Conservation (phyloP, 2,329 filamentous ascomycete genomes). For the Podosphaera aphanis region DNA sequence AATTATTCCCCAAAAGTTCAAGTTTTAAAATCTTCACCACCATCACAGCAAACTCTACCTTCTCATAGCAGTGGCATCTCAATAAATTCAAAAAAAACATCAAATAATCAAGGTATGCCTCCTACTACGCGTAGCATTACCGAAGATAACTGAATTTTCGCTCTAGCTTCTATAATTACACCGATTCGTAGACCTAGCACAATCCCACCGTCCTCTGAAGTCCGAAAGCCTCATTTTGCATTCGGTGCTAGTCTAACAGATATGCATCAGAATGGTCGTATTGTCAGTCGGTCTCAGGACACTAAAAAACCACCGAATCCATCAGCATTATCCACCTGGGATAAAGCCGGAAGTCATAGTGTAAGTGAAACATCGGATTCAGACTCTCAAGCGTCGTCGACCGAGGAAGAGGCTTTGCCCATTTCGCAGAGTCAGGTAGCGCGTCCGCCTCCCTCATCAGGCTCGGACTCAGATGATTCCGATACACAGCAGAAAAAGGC, state of each 20-base stretch:
- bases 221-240: not conserved
- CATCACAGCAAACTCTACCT: not conserved
- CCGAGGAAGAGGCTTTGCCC: not conserved
- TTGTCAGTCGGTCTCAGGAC: not conserved
- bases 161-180: too few species aligned
- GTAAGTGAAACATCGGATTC: slow-evolving; percentile 3
- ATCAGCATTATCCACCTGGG: not conserved
- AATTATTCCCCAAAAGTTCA: not conserved
- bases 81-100: too few species aligned
- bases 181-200: too few species aligned
- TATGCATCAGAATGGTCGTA: not conserved
- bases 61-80: too few species aligned
- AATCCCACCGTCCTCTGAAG: not conserved
- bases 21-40: slow-evolving; percentile 1
- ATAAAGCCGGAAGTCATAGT: slow-evolving; percentile 1
- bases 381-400: not conserved
- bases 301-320: not conserved
- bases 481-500: not conserved
- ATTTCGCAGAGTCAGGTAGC: not conserved
- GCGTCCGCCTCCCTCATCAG: not conserved
- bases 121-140: too few species aligned
- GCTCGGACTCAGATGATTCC: not conserved
- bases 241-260: not conserved
- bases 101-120: too few species aligned
- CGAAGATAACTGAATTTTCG: too few species aligned